Evolutionary conservation across 176 grass and related monocot genomes (phyloP).

Genomic region (Eleusine coracana): DNA sequence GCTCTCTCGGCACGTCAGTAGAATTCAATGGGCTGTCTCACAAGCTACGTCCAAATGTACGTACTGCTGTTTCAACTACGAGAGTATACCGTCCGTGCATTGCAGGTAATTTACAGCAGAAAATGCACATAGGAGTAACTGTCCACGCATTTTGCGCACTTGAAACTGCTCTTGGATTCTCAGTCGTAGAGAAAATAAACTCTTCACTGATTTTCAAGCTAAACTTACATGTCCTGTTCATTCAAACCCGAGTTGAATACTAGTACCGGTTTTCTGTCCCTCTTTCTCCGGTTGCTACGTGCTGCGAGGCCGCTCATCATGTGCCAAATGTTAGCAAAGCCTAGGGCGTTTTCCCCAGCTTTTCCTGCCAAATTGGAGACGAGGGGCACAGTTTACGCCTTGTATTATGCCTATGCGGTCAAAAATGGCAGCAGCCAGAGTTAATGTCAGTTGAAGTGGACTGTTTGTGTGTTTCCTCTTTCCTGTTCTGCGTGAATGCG

Average conservation of each 20-base stretch:
- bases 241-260: background rate
- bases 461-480: background rate
- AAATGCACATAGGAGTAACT: background rate
- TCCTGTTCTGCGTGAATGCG: background rate
- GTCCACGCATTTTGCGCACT: background rate
- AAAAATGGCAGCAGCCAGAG: background rate
- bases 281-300: background rate
- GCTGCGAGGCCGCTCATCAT: background rate
- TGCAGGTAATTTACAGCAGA: background rate
- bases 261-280: background rate
- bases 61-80: too few species aligned
- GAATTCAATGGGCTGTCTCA: background rate
- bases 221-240: background rate
- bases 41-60: background rate
- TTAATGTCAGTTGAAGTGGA: slow-evolving; percentile 10
- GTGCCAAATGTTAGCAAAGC: slow-evolving; percentile 4
- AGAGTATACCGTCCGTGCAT: background rate
- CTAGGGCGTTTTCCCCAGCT: background rate
- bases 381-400: background rate
- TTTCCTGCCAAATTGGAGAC: slow-evolving; percentile 1
- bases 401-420: slow-evolving; percentile 33
- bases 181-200: background rate
- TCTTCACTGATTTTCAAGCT: background rate
- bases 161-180: background rate
- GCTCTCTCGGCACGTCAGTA: slow-evolving; percentile 5